Conservation (phyloP, 2,329 filamentous ascomycete genomes). For the Penicillium sp. region DNA sequence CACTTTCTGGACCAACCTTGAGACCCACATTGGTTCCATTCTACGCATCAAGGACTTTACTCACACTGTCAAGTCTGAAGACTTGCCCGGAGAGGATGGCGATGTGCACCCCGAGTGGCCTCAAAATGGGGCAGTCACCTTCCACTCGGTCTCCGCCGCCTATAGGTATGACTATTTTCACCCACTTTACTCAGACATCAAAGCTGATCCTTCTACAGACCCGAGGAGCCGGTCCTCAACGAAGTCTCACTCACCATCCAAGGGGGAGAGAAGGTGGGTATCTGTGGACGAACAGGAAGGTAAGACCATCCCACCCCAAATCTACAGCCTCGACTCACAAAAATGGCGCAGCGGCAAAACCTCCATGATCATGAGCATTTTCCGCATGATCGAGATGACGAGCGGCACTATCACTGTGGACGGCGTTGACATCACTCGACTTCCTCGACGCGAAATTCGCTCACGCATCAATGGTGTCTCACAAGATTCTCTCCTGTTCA, state of each 20-base stretch:
- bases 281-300: constrained; percentile 43
- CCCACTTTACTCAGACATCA: background rate
- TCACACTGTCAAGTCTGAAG: constrained; percentile 44
- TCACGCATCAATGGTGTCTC: constrained; percentile 43
- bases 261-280: constrained; percentile 41
- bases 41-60: constrained; percentile 55
- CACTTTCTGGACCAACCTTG: constrained; percentile 56
- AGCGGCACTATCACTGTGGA: constrained; percentile 45
- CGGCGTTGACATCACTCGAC: constrained; percentile 39
- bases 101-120: constrained; percentile 45
- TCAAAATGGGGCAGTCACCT: constrained; percentile 42
- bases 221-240: constrained; percentile 42
- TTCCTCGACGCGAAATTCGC: constrained; percentile 42
- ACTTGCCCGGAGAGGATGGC: constrained; percentile 42
- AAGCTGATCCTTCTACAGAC: constrained; percentile 18
- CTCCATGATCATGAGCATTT: constrained; percentile 42
- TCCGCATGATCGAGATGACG: constrained; percentile 44
- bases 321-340: constrained; percentile 2
- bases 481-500: constrained; percentile 46
- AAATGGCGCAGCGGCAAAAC: constrained; percentile 39
- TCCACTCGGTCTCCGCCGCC: constrained; percentile 45
- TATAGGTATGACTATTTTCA: constrained; percentile 36
- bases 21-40: constrained; percentile 59
- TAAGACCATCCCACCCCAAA: constrained; percentile 11
- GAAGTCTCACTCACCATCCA: constrained; percentile 48